Evolutionary conservation across 2,329 filamentous ascomycete species (phyloP), one percentile per base, ranked within the genome.

Genomic region (Scleromitrula shiraiana): DNA sequence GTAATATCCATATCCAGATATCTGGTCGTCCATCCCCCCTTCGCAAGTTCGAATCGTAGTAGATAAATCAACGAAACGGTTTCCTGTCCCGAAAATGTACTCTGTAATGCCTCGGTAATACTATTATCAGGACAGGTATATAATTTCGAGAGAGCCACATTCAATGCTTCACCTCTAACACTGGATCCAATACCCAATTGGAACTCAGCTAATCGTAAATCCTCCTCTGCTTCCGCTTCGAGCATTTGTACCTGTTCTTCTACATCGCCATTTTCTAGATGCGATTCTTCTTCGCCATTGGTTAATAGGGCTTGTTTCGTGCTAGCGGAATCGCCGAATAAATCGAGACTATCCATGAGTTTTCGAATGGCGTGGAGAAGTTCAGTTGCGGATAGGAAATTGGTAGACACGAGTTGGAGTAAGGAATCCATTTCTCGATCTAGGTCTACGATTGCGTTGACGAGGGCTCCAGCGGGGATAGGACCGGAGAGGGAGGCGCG

Each of bases 1-100:
- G 72, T 68, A 43, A 70, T 65, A 14, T 75, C 73, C 9, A 69
- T 65, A 57, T 85, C 83, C 30, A 85, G 67, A 64, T 89, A 88
- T 19, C 78, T 74, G 15, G 80, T 77, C 0, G 83, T 88, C 86
- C 86, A 91, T 26, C 82, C 82, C 49, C 85, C 85, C 54, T 81
- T 78, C 43, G 82, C 78, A 38, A 91, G 73, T 66, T 90, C 84
- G 54, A 83, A 74, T 48, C 85, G 80, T 24, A 91, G 72, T 5
- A 89, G 71, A 55, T 84, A 77, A 56, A 90, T 82, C 45, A 91
- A 73, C 29, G 81, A 80, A 9, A 88, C 70, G 20, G 85, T 78
- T 56, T 90, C 83, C 53, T 83, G 75, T 2, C 78, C 80, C 40
- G 76, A 74, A 51, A 88, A 77, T 23, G 75, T 75, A 9, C 73